These are phyloP conservation scores for Trichophyton verrucosum DNA, from an alignment of 2,329 filamentous ascomycete species.

Conservation along the genomic window DNA sequence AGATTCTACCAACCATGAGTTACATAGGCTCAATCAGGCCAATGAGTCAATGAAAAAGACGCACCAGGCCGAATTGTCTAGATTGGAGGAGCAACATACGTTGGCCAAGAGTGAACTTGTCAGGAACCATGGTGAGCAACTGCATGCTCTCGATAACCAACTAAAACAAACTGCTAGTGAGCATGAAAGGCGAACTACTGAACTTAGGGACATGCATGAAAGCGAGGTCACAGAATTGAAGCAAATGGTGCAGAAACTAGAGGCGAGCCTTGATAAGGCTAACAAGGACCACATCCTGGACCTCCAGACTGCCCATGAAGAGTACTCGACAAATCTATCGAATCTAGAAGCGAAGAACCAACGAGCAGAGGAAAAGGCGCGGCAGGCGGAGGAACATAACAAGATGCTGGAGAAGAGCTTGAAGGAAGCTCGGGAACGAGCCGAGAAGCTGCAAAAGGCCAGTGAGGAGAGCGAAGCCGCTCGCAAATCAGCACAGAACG, in stretches of 20 bases:
- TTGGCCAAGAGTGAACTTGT: constrained; percentile 31
- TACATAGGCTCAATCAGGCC: constrained; percentile 48
- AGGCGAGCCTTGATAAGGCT: constrained; percentile 38
- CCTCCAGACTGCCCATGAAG: constrained; percentile 44
- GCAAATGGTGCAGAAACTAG: constrained; percentile 48
- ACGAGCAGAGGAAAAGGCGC: constrained; percentile 26
- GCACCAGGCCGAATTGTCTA: constrained; percentile 55
- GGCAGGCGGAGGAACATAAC: constrained; percentile 23
- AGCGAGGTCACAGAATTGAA: constrained; percentile 53
- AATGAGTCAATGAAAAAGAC: constrained; percentile 59
- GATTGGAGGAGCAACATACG: constrained; percentile 39
- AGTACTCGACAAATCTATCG: constrained; percentile 34
- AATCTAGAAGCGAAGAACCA: constrained; percentile 41
- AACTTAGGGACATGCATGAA: constrained; percentile 37
- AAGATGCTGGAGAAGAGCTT: constrained; percentile 14
- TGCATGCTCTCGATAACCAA: constrained; percentile 37
- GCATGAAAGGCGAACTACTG: constrained; percentile 28
- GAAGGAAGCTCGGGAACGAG: constrained; percentile 18
- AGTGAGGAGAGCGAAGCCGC: constrained; percentile 46
- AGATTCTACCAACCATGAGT: constrained; percentile 44
- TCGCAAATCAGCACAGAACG: constrained; percentile 52
- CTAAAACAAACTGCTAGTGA: constrained; percentile 34
- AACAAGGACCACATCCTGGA: constrained; percentile 51
- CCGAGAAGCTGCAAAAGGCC: constrained; percentile 24
- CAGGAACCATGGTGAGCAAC: constrained; percentile 34